A percentile compares a stretch with the other conserved stretches of the same genome.
Evolutionary conservation across 805 yeast genomes (phyloP).

Genomic region (Barnettozyma populi): DNA sequence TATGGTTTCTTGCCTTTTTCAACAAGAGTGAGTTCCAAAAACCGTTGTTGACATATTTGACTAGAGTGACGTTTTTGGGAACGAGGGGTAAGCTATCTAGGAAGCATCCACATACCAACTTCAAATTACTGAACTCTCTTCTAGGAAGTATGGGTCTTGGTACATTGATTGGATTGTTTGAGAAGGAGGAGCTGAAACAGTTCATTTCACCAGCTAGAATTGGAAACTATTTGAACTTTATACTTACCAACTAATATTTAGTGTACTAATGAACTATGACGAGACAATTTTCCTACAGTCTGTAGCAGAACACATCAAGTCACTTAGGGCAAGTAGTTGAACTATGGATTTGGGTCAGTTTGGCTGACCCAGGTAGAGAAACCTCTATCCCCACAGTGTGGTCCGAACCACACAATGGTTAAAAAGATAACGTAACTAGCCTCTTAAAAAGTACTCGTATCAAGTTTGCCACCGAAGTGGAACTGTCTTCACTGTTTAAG

Average conservation of each 20-base stretch:
- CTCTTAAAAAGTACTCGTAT: background rate
- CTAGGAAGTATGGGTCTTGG: conserved; percentile 6
- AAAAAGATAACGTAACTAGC: background rate
- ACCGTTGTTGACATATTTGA: conserved; percentile 1
- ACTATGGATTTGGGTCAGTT: too few relatives aligned
- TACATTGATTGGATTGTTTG: background rate
- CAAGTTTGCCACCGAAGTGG: background rate
- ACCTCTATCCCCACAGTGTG: background rate
- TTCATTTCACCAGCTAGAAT: conserved; percentile 6
- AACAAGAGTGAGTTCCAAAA: conserved; percentile 1
- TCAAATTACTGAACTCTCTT: conserved; percentile 1
- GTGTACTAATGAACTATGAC: background rate
- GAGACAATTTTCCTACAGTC: too few relatives aligned
- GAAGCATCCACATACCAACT: background rate
- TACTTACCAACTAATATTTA: background rate
- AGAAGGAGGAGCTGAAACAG: background rate
- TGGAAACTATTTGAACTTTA: background rate
- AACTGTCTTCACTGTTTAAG: background rate
- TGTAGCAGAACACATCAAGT: too few relatives aligned
- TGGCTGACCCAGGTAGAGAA: too few relatives aligned
- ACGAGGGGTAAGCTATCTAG: conserved; percentile 2
- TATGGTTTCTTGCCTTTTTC: conserved; percentile 9
- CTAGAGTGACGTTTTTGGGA: conserved; percentile 5
- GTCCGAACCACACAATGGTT: background rate
- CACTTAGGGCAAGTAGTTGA: too few relatives aligned